phyloP scores from a whole-genome alignment of 805 yeast species.

The Lachancea kluyveri region DNA sequence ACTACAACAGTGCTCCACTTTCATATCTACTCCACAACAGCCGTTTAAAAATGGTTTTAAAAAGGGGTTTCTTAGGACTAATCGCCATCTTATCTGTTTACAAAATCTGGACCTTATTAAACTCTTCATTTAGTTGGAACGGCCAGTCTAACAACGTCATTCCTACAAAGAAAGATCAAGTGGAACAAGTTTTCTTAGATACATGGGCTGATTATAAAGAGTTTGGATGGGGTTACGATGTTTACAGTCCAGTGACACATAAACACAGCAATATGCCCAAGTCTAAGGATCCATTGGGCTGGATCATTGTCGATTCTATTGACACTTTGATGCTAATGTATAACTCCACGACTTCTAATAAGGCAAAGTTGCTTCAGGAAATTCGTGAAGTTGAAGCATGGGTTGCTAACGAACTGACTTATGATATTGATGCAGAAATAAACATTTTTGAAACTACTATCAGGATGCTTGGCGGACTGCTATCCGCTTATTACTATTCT shows the following conservation, averaged over 20 bases:
- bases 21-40: too few relatives aligned
- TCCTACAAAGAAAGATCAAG: too few relatives aligned
- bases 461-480: constrained; percentile 88
- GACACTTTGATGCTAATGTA: constrained; percentile 82
- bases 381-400: constrained; percentile 60
- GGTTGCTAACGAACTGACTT: constrained; percentile 65
- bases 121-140: too few relatives aligned
- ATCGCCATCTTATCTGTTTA: too few relatives aligned
- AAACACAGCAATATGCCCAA: constrained; percentile 70
- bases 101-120: too few relatives aligned
- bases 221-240: constrained; percentile 82
- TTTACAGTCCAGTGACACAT: constrained; percentile 62
- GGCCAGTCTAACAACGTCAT: too few relatives aligned
- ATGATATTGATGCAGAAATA: constrained; percentile 66
- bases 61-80: too few relatives aligned
- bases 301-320: constrained; percentile 86
- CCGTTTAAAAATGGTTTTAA: too few relatives aligned
- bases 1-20: too few relatives aligned
- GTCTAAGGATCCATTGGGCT: constrained; percentile 62
- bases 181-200: constrained; percentile 60
- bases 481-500: constrained; percentile 72
- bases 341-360: constrained; percentile 26
- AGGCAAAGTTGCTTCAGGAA: constrained; percentile 42
- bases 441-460: constrained; percentile 92
- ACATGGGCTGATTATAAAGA: constrained; percentile 73